phyloP scores from a whole-genome alignment of 2,329 filamentous ascomycete genomes.

The Cephalotrichum gorgonifer region DNA sequence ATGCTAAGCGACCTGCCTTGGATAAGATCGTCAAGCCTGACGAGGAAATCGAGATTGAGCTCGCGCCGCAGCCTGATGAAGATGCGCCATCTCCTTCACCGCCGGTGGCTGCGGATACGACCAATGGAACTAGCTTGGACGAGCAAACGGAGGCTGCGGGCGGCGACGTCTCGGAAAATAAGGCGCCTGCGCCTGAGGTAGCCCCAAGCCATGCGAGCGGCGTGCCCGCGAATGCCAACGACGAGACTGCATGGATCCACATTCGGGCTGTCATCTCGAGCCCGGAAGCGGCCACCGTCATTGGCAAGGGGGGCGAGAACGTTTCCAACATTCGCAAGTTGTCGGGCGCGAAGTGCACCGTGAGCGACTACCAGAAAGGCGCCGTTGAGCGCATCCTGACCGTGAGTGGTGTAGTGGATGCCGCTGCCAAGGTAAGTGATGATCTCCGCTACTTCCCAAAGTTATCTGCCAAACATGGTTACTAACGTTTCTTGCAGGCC shows the following conservation, averaged over 20 bases:
- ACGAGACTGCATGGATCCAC: conserved; percentile 95
- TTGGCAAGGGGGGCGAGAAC: conserved; percentile 97
- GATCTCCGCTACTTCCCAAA: not conserved
- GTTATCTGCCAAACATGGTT: not conserved
- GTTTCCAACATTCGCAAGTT: conserved; percentile 92
- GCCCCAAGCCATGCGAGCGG: conserved; percentile 28
- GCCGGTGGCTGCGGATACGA: conserved; percentile 36
- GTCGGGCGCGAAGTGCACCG: conserved; percentile 95
- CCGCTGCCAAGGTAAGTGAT: conserved; percentile 74
- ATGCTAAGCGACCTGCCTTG: conserved; percentile 91
- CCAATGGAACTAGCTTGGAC: conserved; percentile 39
- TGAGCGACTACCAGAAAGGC: conserved; percentile 95
- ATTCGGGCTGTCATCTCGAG: conserved; percentile 95
- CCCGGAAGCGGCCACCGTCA: conserved; percentile 92
- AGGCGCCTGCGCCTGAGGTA: conserved; percentile 25
- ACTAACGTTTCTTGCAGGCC: conserved; percentile 45
- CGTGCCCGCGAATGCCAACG: conserved; percentile 46
- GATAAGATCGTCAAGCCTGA: conserved; percentile 78
- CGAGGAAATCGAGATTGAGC: conserved; percentile 36
- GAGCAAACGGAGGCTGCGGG: conserved; percentile 59
- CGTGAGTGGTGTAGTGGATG: conserved; percentile 92
- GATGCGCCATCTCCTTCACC: conserved; percentile 24
- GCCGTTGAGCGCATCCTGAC: conserved; percentile 96
- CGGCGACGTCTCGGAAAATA: conserved; percentile 32
- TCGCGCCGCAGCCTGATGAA: conserved; percentile 26